Evolutionary conservation across 1,284 basidiomycete genomes (phyloP).

Genomic region (Ustilago esculenta): DNA sequence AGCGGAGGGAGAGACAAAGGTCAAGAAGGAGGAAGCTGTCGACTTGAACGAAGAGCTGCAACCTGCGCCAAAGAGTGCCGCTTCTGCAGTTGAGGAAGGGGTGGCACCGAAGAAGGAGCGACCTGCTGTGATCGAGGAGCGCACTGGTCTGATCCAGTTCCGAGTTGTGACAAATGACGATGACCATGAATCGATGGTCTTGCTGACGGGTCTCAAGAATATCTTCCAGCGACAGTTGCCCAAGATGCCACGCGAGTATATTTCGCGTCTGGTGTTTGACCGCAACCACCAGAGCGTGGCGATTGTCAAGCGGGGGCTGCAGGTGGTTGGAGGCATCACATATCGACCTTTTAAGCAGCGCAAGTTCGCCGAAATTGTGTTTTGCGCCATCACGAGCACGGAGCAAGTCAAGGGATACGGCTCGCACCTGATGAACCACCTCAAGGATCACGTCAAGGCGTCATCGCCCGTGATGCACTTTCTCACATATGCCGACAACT

Average conservation of each 20-base stretch:
- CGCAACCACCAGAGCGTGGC: conserved; percentile 89
- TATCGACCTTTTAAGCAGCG: conserved; percentile 95
- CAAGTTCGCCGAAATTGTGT: conserved; percentile 97
- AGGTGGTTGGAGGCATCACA: conserved; percentile 97
- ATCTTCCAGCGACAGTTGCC: conserved; percentile 97
- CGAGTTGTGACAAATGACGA: conserved; percentile 86
- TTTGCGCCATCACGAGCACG: conserved; percentile 94
- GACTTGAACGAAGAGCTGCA: conserved; percentile 41
- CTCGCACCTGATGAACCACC: conserved; percentile 97
- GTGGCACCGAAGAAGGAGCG: conserved; percentile 53
- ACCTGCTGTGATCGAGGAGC: conserved; percentile 82
- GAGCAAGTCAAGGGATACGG: conserved; percentile 99
- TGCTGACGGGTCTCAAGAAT: conserved; percentile 92
- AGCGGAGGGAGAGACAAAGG: conserved; percentile 12
- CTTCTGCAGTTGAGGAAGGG: conserved; percentile 41
- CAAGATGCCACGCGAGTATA: conserved; percentile 99
- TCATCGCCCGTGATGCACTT: conserved; percentile 89
- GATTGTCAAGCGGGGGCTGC: conserved; percentile 92
- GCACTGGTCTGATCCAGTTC: conserved; percentile 84
- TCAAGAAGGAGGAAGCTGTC: conserved; percentile 44
- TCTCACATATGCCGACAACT: conserved; percentile 98
- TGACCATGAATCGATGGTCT: conserved; percentile 75
- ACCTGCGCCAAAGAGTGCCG: conserved; percentile 33
- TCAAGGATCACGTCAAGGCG: conserved; percentile 89
- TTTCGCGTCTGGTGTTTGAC: conserved; percentile 93